phyloP scores from a whole-genome alignment of 208 protist genomes.

The Trichomonas tenax region DNA sequence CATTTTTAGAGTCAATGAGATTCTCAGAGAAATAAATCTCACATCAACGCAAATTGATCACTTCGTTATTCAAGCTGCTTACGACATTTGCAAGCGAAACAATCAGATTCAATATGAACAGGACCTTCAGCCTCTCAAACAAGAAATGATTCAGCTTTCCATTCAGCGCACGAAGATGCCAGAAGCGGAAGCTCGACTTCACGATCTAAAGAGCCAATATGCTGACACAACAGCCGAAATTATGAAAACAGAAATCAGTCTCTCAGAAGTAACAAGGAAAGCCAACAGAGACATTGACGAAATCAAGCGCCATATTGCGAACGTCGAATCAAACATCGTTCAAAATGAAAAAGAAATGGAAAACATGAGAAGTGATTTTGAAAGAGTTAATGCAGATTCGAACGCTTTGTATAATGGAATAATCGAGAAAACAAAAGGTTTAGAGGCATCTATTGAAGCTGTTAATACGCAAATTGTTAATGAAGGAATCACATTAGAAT shows the following conservation, averaged over 20 bases:
- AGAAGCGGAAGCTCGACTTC: background rate
- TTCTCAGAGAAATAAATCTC: background rate
- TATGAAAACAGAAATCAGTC: background rate
- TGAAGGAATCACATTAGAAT: background rate
- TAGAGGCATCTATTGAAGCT: background rate
- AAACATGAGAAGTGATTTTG: background rate
- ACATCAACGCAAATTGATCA: slow-evolving; percentile 13
- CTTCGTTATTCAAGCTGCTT: background rate
- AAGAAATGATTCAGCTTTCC: background rate
- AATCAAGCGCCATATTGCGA: background rate
- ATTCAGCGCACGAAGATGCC: slow-evolving; percentile 1
- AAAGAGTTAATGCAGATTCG: background rate
- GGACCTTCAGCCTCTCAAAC: background rate
- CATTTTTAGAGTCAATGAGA: background rate
- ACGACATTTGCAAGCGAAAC: background rate
- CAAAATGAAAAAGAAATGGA: background rate
- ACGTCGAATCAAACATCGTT: background rate
- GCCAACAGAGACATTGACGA: background rate
- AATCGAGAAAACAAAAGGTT: background rate
- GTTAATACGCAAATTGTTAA: background rate
- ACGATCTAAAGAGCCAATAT: background rate
- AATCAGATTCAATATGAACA: slow-evolving; percentile 6
- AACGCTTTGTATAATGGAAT: background rate
- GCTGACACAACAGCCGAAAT: background rate
- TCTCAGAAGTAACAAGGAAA: background rate